These are phyloP conservation scores for Scedosporium apiospermum DNA, from an alignment of 2,329 filamentous ascomycete genomes.

Conservation along the genomic window DNA sequence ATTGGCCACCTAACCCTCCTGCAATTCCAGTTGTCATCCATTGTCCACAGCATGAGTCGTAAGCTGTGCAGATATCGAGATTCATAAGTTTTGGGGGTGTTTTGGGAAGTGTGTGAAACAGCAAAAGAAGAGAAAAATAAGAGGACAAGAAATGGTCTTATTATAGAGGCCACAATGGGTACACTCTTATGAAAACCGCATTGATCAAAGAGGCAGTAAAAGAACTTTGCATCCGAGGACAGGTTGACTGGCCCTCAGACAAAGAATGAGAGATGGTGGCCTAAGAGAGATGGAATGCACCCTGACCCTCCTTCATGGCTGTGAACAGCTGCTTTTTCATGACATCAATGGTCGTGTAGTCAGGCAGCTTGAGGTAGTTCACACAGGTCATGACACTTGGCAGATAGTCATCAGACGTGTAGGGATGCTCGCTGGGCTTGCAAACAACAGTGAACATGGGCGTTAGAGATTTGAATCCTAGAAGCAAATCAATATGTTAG, in stretches of 20 bases:
- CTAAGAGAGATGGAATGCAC: conserved; percentile 91
- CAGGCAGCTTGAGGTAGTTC: conserved; percentile 95
- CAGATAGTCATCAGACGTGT: conserved; percentile 92
- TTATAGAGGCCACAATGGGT: not conserved
- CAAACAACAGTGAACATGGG: conserved; percentile 99
- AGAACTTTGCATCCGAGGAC: not conserved
- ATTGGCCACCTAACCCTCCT: not conserved
- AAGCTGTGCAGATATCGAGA: conserved; percentile 1
- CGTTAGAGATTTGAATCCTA: conserved; percentile 92
- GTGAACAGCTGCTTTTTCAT: conserved; percentile 71
- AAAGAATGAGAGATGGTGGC: not conserved
- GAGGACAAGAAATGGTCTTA: not conserved
- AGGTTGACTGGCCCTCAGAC: conserved; percentile 8
- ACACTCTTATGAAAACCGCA: not conserved
- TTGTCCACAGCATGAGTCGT: conserved; percentile 4
- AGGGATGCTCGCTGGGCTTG: conserved; percentile 93
- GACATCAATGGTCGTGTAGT: conserved; percentile 73
- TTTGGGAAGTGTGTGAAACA: not conserved
- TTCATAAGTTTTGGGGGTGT: not conserved
- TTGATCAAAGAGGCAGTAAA: not conserved
- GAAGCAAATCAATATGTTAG: not conserved
- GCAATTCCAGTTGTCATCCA: not conserved
- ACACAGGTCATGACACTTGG: conserved; percentile 99
- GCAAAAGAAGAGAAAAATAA: conserved; percentile 1
- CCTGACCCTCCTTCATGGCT: conserved; percentile 91